phyloP scores from a whole-genome alignment of 768 basidiomycete genomes.

The Boletus barrowsii region DNA sequence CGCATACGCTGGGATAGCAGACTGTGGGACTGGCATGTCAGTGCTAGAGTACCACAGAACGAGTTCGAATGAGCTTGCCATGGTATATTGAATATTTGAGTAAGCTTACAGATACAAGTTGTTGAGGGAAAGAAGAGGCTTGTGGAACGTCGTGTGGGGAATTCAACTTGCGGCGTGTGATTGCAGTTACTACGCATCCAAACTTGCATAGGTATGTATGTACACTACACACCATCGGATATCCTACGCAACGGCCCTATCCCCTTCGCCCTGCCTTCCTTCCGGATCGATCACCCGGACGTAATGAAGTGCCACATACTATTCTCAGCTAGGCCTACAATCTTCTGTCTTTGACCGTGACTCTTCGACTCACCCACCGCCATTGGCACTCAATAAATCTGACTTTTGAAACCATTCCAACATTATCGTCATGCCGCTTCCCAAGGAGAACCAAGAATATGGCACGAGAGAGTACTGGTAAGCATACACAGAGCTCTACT shows the following conservation, averaged over 20 bases:
- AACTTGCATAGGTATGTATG: no score
- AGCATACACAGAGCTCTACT: conserved; percentile 13
- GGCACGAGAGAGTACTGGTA: conserved; percentile 69
- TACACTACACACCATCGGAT: no score
- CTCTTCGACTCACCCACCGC: no score
- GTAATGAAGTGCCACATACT: no score
- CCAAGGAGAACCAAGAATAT: conserved; percentile 66
- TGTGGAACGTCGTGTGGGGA: conserved; percentile 1
- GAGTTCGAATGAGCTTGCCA: conserved; percentile 26
- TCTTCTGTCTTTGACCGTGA: no score
- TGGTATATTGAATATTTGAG: conserved; percentile 15
- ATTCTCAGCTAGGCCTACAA: no score
- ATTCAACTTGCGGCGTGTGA: conserved; percentile 13
- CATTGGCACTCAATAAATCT: no score
- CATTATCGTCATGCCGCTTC: conserved; percentile 36
- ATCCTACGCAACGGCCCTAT: no score
- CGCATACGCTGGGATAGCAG: conserved; percentile 75
- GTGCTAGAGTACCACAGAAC: not conserved
- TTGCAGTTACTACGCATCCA: not conserved
- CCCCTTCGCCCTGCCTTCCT: no score
- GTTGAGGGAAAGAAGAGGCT: not conserved
- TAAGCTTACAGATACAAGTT: conserved; percentile 21
- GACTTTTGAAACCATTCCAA: not conserved
- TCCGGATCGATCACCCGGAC: no score
- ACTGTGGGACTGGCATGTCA: conserved; percentile 44